Percentiles rank a stretch among this genome's conserved stretches.
These are phyloP conservation scores for Penicillium hesseltinei DNA, from an alignment of 2,329 filamentous ascomycete genomes.

Conservation along the genomic window DNA sequence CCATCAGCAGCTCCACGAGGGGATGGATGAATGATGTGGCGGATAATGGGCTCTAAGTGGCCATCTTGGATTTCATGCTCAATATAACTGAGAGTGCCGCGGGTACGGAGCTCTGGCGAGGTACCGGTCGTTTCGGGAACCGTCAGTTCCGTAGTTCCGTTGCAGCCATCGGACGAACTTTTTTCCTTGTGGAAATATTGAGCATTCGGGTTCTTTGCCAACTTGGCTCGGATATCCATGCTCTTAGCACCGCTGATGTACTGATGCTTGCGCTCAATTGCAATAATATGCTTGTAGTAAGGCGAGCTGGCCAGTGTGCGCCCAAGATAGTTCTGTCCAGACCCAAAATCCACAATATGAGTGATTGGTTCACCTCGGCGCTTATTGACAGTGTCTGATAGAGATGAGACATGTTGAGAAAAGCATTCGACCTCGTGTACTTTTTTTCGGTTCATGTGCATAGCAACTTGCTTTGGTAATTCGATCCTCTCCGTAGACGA, in stretches of 20 bases:
- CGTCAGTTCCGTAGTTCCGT: constrained; percentile 10
- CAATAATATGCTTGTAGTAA: constrained; percentile 83
- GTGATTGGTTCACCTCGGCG: constrained; percentile 57
- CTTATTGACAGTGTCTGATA: constrained; percentile 57
- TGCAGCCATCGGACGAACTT: constrained; percentile 26
- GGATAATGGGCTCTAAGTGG: constrained; percentile 38
- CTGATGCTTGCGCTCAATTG: constrained; percentile 80
- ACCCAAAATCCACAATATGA: constrained; percentile 93
- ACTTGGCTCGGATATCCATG: constrained; percentile 75
- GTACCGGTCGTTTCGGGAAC: constrained; percentile 7
- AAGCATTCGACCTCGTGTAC: constrained; percentile 90
- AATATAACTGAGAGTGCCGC: constrained; percentile 41
- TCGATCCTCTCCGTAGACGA: constrained; percentile 32
- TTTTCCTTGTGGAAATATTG: constrained; percentile 81
- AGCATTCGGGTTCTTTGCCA: constrained; percentile 70
- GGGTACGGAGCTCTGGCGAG: constrained; percentile 16
- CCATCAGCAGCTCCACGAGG: background rate
- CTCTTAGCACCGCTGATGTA: constrained; percentile 83
- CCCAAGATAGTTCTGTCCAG: constrained; percentile 93
- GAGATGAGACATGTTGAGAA: constrained; percentile 72
- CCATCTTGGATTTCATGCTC: constrained; percentile 44
- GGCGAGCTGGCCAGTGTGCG: constrained; percentile 79
- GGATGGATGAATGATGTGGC: constrained; percentile 29
- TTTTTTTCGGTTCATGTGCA: constrained; percentile 99
- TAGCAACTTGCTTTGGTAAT: constrained; percentile 68